Evolutionary conservation across 495 filamentous ascomycete species (phyloP), one percentile per base, ranked within the genome.

Genomic region (Aspergillus avenaceus): DNA sequence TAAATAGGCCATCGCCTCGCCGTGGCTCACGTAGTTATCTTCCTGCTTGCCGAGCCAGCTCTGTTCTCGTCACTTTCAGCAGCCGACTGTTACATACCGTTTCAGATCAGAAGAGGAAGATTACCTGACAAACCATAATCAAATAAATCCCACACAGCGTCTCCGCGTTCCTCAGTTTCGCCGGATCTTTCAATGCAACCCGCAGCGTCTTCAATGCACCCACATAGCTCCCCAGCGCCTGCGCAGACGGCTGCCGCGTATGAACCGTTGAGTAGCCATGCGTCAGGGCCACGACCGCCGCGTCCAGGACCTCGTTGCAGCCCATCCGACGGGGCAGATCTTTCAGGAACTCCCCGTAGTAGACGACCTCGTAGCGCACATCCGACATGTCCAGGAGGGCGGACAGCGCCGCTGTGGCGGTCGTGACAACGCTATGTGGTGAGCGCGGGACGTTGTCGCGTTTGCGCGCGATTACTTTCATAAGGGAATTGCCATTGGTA

Each of bases 131-230:
- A 19, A 76, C 65, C 40, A 67, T 60, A 23, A 73, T 58, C 11
- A 75, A 27, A 42, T 72, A 73, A 16, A 75, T 60, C 12, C 70
- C 67, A 52, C 66, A 68, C 19, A 76, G 53, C 6, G 69, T 74
- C 50, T 74, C 64, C 5, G 61, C 42, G 11, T 60, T 63, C 9
- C 43, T 42, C 1, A 66, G 65, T 44, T 66, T 53, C 12, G 34
- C 43, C 6, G 66, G 62, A 54, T 74, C 62, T 43, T 59, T 53
- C 45, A 76, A 51, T 16, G 54, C 56, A 2, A 51, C 53, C 31
- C 70, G 48, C n/a, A 76, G 54, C 4, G 54, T 53, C 13, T 48
- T 58, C 16, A 71, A 48, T 0, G 66, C 64, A 24, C 53, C 59
- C 2, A 60, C 62, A 56, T 70, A 62, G 18, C 54, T 58, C 16